Evolutionary conservation across 345 rosid species (phyloP).

Genomic region (Camelina neglecta): DNA sequence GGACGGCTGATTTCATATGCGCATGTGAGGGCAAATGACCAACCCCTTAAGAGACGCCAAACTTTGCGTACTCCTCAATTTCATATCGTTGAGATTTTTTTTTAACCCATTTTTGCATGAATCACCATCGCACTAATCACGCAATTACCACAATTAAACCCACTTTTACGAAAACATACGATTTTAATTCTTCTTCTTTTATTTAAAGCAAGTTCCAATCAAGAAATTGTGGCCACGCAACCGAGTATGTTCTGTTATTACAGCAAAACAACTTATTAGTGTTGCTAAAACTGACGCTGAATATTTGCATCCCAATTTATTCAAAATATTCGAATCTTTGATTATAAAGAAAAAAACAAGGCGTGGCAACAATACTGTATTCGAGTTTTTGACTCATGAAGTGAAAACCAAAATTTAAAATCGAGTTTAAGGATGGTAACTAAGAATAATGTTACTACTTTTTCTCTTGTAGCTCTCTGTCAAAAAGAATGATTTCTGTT

Average conservation of each 20-base stretch:
- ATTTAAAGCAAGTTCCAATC: background rate
- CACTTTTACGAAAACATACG: conserved; percentile 21
- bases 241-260: background rate
- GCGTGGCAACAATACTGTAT: too few relatives aligned
- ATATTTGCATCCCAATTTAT: too few relatives aligned
- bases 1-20: conserved; percentile 49
- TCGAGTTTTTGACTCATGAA: too few relatives aligned
- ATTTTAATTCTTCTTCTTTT: too few relatives aligned
- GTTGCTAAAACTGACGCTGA: background rate
- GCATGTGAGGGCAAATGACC: conserved; percentile 57
- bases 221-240: conserved; percentile 19
- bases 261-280: background rate
- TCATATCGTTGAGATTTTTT: background rate
- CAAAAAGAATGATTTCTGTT: background rate
- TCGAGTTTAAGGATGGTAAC: background rate
- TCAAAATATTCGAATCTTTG: too few relatives aligned
- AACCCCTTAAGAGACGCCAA: conserved; percentile 52
- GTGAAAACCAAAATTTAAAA: too few relatives aligned
- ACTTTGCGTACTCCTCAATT: conserved; percentile 46
- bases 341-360: too few relatives aligned
- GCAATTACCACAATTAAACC: conserved; percentile 17
- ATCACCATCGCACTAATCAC: conserved; percentile 16
- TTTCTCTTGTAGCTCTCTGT: background rate
- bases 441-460: background rate
- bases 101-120: conserved; percentile 1